A percentile compares a stretch with the other conserved stretches of the same genome.
phyloP scores from a whole-genome alignment of 176 grass and related monocot species.

The Oryza officinalis region DNA sequence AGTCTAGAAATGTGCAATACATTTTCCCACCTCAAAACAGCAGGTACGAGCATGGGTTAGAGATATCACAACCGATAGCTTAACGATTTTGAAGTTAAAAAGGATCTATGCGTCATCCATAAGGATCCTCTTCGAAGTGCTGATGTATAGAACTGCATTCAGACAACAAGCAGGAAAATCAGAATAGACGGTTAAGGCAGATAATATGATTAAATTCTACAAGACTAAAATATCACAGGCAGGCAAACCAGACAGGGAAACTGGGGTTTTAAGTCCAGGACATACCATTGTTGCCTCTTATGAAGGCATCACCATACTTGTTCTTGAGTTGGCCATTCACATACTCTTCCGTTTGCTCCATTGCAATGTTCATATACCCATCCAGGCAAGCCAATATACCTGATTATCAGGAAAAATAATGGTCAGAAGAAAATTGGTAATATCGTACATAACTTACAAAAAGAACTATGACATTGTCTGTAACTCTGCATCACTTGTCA shows the following conservation, averaged over 20 bases:
- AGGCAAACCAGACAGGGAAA: too few relatives aligned
- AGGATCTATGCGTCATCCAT: slow-evolving; percentile 53
- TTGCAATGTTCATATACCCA: slow-evolving; percentile 98
- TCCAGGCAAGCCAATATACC: slow-evolving; percentile 94
- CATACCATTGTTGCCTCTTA: slow-evolving; percentile 95
- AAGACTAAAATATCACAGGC: too few relatives aligned
- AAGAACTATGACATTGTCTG: not conserved
- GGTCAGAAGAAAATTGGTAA: not conserved
- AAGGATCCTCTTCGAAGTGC: slow-evolving; percentile 70
- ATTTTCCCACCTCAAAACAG: not conserved
- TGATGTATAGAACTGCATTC: slow-evolving; percentile 85
- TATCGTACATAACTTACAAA: not conserved
- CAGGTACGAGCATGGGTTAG: too few relatives aligned
- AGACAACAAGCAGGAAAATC: not conserved
- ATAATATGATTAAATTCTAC: not conserved
- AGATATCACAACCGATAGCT: not conserved
- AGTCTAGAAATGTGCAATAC: not conserved
- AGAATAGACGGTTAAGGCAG: slow-evolving; percentile 8
- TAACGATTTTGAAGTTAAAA: not conserved
- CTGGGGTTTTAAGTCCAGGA: slow-evolving; percentile 21
- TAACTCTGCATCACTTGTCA: not conserved
- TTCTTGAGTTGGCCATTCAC: slow-evolving; percentile 96
- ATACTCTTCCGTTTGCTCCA: slow-evolving; percentile 98
- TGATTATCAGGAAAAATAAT: slow-evolving; percentile 12
- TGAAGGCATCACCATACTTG: slow-evolving; percentile 97